Evolutionary conservation across 2,329 filamentous ascomycete species (phyloP).

Genomic region (Fusarium citri): DNA sequence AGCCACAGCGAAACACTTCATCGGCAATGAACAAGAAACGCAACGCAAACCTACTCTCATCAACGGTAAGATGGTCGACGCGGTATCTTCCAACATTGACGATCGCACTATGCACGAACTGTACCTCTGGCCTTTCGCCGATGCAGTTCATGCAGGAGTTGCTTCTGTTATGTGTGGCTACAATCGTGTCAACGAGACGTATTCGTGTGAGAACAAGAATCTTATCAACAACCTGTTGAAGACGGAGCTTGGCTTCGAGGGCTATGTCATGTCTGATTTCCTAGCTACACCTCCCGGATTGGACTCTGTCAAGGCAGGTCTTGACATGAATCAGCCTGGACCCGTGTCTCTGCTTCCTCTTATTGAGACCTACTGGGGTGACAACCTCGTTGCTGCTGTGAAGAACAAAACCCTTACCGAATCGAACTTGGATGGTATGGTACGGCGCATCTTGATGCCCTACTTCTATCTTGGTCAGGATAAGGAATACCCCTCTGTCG

Average conservation of each 20-base stretch:
- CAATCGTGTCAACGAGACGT: conserved; percentile 77
- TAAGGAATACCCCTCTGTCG: not conserved
- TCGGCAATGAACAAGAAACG: conserved; percentile 81
- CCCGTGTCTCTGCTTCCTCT: conserved; percentile 50
- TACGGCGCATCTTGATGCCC: conserved; percentile 3
- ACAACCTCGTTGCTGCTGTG: not conserved
- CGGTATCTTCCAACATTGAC: conserved; percentile 68
- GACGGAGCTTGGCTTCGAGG: conserved; percentile 69
- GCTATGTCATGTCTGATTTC: conserved; percentile 78
- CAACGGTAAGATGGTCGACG: conserved; percentile 52
- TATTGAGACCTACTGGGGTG: not conserved
- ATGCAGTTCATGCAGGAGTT: conserved; percentile 72
- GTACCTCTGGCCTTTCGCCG: conserved; percentile 74
- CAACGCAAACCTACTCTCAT: conserved; percentile 70
- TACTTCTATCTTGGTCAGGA: conserved; percentile 16
- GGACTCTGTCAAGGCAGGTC: conserved; percentile 69
- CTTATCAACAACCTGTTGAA: conserved; percentile 75
- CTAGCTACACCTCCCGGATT: conserved; percentile 73
- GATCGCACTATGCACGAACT: conserved; percentile 56
- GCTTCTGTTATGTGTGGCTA: conserved; percentile 72
- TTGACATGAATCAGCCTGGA: conserved; percentile 79
- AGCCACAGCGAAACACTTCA: conserved; percentile 71
- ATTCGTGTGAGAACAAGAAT: conserved; percentile 76
- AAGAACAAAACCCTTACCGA: not conserved
- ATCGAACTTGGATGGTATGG: conserved; percentile 1